These are phyloP conservation scores for Rachicladosporium sp. DNA, from an alignment of 2,329 filamentous ascomycete genomes.

Conservation along the genomic window DNA sequence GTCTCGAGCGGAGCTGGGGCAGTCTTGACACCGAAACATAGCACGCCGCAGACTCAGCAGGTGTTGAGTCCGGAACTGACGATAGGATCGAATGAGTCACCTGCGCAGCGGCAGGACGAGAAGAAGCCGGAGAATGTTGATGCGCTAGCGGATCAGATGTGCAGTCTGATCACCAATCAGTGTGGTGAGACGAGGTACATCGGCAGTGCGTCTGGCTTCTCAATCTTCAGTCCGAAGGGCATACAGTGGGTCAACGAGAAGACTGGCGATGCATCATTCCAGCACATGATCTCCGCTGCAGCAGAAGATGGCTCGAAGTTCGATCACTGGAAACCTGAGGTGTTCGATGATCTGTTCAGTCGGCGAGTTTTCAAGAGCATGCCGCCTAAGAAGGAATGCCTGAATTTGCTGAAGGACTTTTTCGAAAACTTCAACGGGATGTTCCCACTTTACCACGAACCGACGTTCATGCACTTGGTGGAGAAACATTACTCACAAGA, in stretches of 20 bases:
- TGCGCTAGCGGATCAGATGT: slow-evolving; percentile 95
- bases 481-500: slow-evolving; percentile 87
- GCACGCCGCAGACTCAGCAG: slow-evolving; percentile 3
- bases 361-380: slow-evolving; percentile 72
- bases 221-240: slow-evolving; percentile 95
- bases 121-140: slow-evolving; percentile 62
- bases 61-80: slow-evolving; percentile 1
- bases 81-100: slow-evolving; percentile 1
- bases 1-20: background rate
- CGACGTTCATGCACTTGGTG: slow-evolving; percentile 95
- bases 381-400: slow-evolving; percentile 73
- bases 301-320: slow-evolving; percentile 88
- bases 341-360: slow-evolving; percentile 85
- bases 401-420: slow-evolving; percentile 81
- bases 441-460: slow-evolving; percentile 93
- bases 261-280: slow-evolving; percentile 90
- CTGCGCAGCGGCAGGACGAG: slow-evolving; percentile 17
- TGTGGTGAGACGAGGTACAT: slow-evolving; percentile 93
- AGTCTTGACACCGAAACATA: background rate
- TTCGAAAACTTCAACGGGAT: slow-evolving; percentile 99
- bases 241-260: slow-evolving; percentile 98
- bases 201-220: slow-evolving; percentile 93
- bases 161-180: slow-evolving; percentile 88
- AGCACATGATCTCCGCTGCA: slow-evolving; percentile 81
- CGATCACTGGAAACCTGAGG: slow-evolving; percentile 96